These are phyloP conservation scores for Globisporangium nunn DNA, from an alignment of 352 stramenopile species.

Conservation along the genomic window DNA sequence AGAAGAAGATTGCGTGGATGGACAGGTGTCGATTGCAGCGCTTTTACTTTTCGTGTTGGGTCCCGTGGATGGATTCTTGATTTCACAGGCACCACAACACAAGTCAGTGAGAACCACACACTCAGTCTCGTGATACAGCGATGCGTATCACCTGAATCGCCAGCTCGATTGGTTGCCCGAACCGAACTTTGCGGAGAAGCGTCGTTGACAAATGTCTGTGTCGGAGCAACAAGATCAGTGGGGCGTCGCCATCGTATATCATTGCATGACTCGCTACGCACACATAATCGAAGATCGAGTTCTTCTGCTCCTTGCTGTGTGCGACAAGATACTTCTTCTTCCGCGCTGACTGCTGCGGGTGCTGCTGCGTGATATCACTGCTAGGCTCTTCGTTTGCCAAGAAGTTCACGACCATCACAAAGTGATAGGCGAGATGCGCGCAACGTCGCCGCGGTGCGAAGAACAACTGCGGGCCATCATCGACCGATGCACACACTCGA, in stretches of 20 bases:
- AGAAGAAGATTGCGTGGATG: not conserved
- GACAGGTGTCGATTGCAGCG: too few relatives aligned
- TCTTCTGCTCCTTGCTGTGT: conserved; percentile 18
- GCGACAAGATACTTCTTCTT: conserved; percentile 29
- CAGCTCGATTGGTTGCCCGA: conserved; percentile 40
- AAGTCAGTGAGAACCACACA: not conserved
- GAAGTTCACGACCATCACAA: conserved; percentile 2
- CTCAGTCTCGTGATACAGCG: not conserved
- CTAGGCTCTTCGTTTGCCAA: conserved; percentile 6
- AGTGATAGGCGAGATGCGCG: not conserved
- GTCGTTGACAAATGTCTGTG: conserved; percentile 41
- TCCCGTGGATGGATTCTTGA: not conserved
- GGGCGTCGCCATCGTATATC: not conserved
- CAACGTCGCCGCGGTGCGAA: too few relatives aligned
- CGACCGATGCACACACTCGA: too few relatives aligned
- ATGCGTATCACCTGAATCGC: conserved; percentile 24
- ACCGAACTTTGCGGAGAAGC: conserved; percentile 49
- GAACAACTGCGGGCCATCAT: too few relatives aligned
- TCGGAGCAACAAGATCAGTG: not conserved
- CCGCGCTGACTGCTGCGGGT: conserved; percentile 1
- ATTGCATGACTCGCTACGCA: conserved; percentile 14
- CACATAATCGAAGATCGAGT: conserved; percentile 67
- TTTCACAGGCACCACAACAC: not conserved
- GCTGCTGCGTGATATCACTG: not conserved
- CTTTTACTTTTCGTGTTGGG: too few relatives aligned